Percentiles rank a stretch among this genome's conserved stretches.
phyloP scores from a whole-genome alignment of 805 yeast genomes.

The Ogataea nakhonphanomensis region DNA sequence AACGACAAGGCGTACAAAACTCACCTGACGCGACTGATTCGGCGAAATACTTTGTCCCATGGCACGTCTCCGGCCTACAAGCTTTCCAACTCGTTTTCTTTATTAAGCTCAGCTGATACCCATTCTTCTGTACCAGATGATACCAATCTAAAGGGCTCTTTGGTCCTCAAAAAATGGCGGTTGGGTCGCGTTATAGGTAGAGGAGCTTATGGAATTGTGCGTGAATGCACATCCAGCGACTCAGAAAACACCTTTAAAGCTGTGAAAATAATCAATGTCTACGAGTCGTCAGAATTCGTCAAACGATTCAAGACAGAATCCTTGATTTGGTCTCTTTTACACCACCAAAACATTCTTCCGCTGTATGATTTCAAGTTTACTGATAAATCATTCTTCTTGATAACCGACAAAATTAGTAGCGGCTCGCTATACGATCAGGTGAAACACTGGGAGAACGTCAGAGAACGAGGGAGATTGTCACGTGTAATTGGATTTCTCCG shows the following conservation, averaged over 20 bases:
- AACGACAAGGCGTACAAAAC: slow-evolving; percentile 29
- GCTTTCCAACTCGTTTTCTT: slow-evolving; percentile 22
- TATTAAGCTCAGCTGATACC: slow-evolving; percentile 7
- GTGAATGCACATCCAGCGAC: slow-evolving; percentile 33
- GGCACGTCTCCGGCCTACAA: slow-evolving; percentile 24
- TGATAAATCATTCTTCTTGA: slow-evolving; percentile 56
- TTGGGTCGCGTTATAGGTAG: slow-evolving; percentile 76
- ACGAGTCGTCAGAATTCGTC: slow-evolving; percentile 44
- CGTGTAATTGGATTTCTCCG: slow-evolving; percentile 37
- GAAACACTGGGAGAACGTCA: slow-evolving; percentile 52
- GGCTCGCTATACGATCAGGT: slow-evolving; percentile 83
- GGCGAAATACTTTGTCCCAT: slow-evolving; percentile 22
- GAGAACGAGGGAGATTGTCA: slow-evolving; percentile 13
- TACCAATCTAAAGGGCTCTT: slow-evolving; percentile 63
- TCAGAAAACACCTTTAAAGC: slow-evolving; percentile 22
- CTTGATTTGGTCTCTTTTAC: slow-evolving; percentile 65
- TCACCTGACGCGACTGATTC: slow-evolving; percentile 30
- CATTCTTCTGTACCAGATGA: slow-evolving; percentile 16
- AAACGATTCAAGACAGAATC: slow-evolving; percentile 68
- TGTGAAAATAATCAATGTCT: slow-evolving; percentile 30
- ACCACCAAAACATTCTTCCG: slow-evolving; percentile 64
- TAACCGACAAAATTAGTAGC: slow-evolving; percentile 63
- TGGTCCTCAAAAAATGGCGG: slow-evolving; percentile 48
- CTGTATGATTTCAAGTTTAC: slow-evolving; percentile 61
- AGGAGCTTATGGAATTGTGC: slow-evolving; percentile 87